These are phyloP conservation scores for Crithidia brevicula DNA, from an alignment of 208 protist species.

Conservation along the genomic window DNA sequence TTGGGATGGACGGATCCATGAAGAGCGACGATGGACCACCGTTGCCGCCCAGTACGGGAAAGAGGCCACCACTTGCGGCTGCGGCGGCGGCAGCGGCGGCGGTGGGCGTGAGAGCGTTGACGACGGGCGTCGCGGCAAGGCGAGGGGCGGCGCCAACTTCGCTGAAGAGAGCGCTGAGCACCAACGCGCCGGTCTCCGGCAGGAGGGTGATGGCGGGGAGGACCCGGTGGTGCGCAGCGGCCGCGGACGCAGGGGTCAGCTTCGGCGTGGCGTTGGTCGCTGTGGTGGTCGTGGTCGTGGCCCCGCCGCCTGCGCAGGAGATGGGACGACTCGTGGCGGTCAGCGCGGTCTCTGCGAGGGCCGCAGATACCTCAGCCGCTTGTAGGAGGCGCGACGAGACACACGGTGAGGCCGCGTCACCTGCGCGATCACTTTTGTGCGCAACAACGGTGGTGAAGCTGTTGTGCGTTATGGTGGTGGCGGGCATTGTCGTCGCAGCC, in stretches of 20 bases:
- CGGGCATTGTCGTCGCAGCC: neutral
- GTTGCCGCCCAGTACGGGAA: neutral
- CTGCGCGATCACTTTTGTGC: neutral
- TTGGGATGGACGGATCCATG: neutral
- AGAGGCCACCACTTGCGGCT: neutral
- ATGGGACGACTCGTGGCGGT: slow-evolving; percentile 16
- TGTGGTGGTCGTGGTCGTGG: neutral
- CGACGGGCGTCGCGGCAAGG: neutral
- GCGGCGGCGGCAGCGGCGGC: neutral
- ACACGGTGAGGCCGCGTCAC: neutral
- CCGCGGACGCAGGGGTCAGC: neutral
- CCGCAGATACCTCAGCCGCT: neutral
- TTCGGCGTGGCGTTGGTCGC: neutral
- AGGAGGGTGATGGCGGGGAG: neutral
- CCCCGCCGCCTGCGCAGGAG: slow-evolving; percentile 1
- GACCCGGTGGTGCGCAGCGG: neutral
- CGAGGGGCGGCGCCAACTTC: slow-evolving; percentile 18
- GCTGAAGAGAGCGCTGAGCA: slow-evolving; percentile 18
- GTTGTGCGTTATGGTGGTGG: neutral
- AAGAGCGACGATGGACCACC: neutral
- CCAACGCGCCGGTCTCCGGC: slow-evolving; percentile 6
- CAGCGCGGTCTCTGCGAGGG: neutral
- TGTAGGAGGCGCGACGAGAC: neutral
- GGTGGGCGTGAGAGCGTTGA: slow-evolving; percentile 6
- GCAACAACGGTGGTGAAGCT: neutral